Evolutionary conservation across 176 grass and related monocot species (phyloP).

Genomic region (Bromus sterilis): DNA sequence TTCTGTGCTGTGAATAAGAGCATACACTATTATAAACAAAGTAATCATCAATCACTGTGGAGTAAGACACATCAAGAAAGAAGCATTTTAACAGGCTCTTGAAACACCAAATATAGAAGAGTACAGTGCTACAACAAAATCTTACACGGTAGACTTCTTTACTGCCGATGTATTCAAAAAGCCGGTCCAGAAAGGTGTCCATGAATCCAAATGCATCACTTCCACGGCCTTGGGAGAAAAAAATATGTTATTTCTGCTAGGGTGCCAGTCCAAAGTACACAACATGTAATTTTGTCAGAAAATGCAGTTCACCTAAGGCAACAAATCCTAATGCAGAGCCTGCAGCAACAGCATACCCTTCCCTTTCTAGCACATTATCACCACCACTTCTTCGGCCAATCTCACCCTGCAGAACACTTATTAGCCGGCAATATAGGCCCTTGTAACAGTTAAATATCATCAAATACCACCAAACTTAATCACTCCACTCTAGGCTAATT

Average conservation of each 20-base stretch:
- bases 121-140: slow-evolving; percentile 3
- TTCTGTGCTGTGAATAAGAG: neutral
- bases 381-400: slow-evolving; percentile 98
- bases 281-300: slow-evolving; percentile 20
- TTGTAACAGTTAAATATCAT: neutral
- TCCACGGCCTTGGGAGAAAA: slow-evolving; percentile 55
- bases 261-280: neutral
- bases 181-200: slow-evolving; percentile 81
- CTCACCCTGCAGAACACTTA: slow-evolving; percentile 53
- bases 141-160: slow-evolving; percentile 81
- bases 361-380: slow-evolving; percentile 97
- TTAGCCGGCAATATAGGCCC: neutral
- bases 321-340: slow-evolving; percentile 90
- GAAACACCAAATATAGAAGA: neutral
- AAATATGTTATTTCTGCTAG: slow-evolving; percentile 6
- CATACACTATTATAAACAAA: neutral
- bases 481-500: neutral
- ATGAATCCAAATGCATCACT: slow-evolving; percentile 65
- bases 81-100: neutral
- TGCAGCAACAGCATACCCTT: slow-evolving; percentile 98
- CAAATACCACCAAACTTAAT: neutral
- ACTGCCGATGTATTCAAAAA: slow-evolving; percentile 79
- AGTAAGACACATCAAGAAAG: slow-evolving; percentile 8
- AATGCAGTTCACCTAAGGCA: slow-evolving; percentile 68
- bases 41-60: neutral